Evolutionary conservation across 2,329 filamentous ascomycete genomes (phyloP).

Genomic region (Dissoconium aciculare): DNA sequence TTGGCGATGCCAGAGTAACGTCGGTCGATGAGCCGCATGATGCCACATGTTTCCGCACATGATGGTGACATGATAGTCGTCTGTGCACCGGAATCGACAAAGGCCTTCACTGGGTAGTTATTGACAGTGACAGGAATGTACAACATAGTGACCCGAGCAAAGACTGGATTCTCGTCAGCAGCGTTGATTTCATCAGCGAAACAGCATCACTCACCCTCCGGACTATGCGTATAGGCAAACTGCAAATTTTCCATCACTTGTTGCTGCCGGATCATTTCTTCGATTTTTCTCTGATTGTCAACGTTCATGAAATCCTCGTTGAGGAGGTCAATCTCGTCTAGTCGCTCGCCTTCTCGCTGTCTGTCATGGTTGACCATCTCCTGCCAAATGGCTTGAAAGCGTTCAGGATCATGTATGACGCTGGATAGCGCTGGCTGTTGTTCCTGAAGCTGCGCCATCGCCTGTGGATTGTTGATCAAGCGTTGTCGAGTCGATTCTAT

Average conservation of each 20-base stretch:
- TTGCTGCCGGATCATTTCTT: constrained; percentile 93
- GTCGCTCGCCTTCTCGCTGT: constrained; percentile 58
- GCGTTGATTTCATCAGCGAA: constrained; percentile 2
- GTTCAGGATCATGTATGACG: constrained; percentile 57
- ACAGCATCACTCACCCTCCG: constrained; percentile 54
- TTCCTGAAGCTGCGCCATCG: constrained; percentile 55
- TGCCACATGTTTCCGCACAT: constrained; percentile 81
- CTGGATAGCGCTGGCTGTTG: constrained; percentile 63
- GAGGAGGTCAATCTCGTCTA: constrained; percentile 67
- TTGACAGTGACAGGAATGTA: constrained; percentile 96
- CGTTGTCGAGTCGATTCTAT: constrained; percentile 75
- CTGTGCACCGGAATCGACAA: constrained; percentile 94
- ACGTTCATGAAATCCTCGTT: constrained; percentile 92
- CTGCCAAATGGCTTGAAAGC: constrained; percentile 59
- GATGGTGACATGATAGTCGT: constrained; percentile 96
- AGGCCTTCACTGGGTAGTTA: constrained; percentile 77
- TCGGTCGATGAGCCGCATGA: constrained; percentile 88
- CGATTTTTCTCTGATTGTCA: constrained; percentile 81
- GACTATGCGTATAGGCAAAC: constrained; percentile 92
- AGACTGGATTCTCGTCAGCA: constrained; percentile 44
- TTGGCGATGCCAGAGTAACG: constrained; percentile 84
- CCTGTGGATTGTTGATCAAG: constrained; percentile 60
- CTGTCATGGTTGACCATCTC: constrained; percentile 55
- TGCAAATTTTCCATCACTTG: constrained; percentile 89
- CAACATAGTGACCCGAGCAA: constrained; percentile 87